These are phyloP conservation scores for Ophiosphaerella herpotricha DNA, from an alignment of 2,329 filamentous ascomycete species.

Conservation along the genomic window DNA sequence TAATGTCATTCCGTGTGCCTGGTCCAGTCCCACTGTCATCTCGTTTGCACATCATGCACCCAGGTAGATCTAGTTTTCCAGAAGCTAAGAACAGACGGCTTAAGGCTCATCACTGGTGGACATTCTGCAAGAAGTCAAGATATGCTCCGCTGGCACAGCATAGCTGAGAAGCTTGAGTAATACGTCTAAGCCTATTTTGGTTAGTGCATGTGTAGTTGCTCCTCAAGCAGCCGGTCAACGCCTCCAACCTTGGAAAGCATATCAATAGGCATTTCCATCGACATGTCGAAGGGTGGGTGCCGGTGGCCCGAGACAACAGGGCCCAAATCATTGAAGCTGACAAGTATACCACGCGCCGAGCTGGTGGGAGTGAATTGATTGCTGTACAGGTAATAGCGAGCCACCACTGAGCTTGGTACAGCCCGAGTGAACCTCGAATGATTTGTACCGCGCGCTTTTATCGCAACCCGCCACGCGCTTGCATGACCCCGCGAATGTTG, in stretches of 20 bases:
- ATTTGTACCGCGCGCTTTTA: background rate
- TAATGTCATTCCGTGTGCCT: constrained; percentile 2
- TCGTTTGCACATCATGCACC: background rate
- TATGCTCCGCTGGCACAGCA: constrained; percentile 5
- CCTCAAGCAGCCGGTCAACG: background rate
- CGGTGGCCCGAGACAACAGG: background rate
- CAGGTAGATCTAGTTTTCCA: background rate
- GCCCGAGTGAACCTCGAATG: background rate
- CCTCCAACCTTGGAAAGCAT: background rate
- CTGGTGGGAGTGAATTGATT: constrained; percentile 9
- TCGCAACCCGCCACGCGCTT: constrained; percentile 3
- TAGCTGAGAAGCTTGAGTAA: constrained; percentile 8
- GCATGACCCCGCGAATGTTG: background rate
- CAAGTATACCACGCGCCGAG: constrained; percentile 2
- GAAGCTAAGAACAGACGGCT: background rate
- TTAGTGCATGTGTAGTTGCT: background rate
- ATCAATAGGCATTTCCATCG: background rate
- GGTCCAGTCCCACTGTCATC: background rate
- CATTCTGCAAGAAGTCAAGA: background rate
- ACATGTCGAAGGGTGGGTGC: too few species aligned
- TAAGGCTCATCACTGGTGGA: background rate
- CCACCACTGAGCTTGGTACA: background rate
- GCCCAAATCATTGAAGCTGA: background rate
- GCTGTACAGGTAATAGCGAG: constrained; percentile 3
- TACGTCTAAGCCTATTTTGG: background rate